Conservation (phyloP, 148 eudicot species). For the Diospyros lotus region DNA sequence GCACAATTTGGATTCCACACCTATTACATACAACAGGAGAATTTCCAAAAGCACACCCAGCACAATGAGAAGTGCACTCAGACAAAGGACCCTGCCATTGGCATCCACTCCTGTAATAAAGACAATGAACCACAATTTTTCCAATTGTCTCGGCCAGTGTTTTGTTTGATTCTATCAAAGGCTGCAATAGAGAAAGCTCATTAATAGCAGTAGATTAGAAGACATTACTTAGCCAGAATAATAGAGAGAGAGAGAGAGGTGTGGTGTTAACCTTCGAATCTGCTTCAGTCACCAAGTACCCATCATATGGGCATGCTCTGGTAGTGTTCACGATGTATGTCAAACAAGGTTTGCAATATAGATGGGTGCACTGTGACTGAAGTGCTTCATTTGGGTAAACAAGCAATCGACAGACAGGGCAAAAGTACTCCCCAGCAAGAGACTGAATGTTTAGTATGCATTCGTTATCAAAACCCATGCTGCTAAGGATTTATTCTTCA, state of each 20-base stretch:
- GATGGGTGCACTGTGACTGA: slow-evolving; percentile 85
- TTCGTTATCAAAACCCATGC: slow-evolving; percentile 94
- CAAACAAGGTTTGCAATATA: slow-evolving; percentile 92
- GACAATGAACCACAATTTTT: slow-evolving; percentile 74
- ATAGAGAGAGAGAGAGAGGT: background rate
- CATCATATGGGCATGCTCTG: slow-evolving; percentile 90
- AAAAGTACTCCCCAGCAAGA: slow-evolving; percentile 86
- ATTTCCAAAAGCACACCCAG: slow-evolving; percentile 79
- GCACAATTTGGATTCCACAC: slow-evolving; percentile 82
- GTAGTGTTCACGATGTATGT: slow-evolving; percentile 66
- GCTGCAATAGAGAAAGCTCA: slow-evolving; percentile 35
- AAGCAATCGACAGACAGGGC: slow-evolving; percentile 88
- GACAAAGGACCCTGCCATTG: slow-evolving; percentile 84
- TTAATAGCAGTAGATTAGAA: slow-evolving; percentile 14
- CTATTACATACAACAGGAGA: slow-evolving; percentile 88
- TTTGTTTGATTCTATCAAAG: slow-evolving; percentile 72
- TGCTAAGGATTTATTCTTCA: slow-evolving; percentile 11
- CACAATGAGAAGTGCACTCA: slow-evolving; percentile 67
- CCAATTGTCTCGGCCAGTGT: slow-evolving; percentile 74
- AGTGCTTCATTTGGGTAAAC: slow-evolving; percentile 89
- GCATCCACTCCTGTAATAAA: slow-evolving; percentile 91
- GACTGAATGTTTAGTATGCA: slow-evolving; percentile 81
- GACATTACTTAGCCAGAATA: slow-evolving; percentile 4
- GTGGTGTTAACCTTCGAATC: slow-evolving; percentile 62
- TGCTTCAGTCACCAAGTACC: slow-evolving; percentile 82